These are phyloP conservation scores for Blumeria graminis DNA, from an alignment of 2,329 filamentous ascomycete genomes.

Conservation along the genomic window DNA sequence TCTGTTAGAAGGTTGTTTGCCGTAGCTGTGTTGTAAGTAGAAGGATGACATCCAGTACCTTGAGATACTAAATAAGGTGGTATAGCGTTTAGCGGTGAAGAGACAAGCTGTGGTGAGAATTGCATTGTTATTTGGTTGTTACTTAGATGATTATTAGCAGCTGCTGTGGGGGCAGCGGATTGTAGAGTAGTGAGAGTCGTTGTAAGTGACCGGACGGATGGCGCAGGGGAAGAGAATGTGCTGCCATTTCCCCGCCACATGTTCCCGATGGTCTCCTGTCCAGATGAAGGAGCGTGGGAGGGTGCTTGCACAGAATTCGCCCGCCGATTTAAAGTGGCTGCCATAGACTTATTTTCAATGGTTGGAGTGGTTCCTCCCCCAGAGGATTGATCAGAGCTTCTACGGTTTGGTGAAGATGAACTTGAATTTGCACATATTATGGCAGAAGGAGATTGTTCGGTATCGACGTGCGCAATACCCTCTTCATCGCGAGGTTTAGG, in stretches of 20 bases:
- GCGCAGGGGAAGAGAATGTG: conserved; percentile 64
- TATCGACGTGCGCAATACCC: conserved; percentile 18
- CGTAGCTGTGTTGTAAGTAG: conserved; percentile 51
- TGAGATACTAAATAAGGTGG: conserved; percentile 40
- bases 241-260: conserved; percentile 45
- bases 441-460: conserved; percentile 30
- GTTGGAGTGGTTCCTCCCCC: conserved; percentile 28
- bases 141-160: conserved; percentile 17
- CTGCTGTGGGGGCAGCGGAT: conserved; percentile 33
- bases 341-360: conserved; percentile 35
- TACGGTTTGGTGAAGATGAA: conserved; percentile 29
- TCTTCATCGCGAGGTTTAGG: conserved; percentile 25
- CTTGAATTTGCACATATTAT: conserved; percentile 21
- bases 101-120: conserved; percentile 39
- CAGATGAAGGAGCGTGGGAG: conserved; percentile 42
- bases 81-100: conserved; percentile 43
- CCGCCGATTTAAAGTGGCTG: conserved; percentile 49
- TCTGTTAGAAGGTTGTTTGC: conserved; percentile 65
- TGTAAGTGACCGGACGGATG: conserved; percentile 56
- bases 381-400: conserved; percentile 35
- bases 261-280: conserved; percentile 47
- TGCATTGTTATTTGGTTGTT: conserved; percentile 21
- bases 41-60: conserved; percentile 26
- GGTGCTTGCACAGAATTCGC: conserved; percentile 49
- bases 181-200: conserved; percentile 74